Evolutionary conservation across 306 rosid genomes (phyloP), one percentile per base, ranked within the genome.

Genomic region (Cajanus cajan): DNA sequence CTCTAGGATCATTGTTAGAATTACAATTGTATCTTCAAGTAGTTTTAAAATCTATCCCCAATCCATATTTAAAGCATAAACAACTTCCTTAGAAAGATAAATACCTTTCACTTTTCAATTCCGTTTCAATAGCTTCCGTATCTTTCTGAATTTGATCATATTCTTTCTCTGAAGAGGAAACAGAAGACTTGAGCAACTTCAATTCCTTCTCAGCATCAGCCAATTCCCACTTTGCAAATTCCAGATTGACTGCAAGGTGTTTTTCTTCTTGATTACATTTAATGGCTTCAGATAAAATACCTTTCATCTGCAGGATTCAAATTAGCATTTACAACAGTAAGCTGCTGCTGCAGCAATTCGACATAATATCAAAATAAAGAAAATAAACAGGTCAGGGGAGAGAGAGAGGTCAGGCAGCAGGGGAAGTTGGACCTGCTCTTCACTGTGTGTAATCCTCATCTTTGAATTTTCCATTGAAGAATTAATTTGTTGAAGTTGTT

Each of bases 151-250:
- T 82, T 76, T 88, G 97, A 64, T 86, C 93, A 25, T 81, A 80
- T 71, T 91, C 99, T 87, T 93, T 95, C 84, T 93, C 98, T 43
- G 96, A 93, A 68, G 99, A 87, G 44, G 90, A 55, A 61, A 83
- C 65, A 52, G 87, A 83, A 70, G 89, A 85, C 84, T 90, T 93
- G 77, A 93, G 90, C 90, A 91, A 88, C 88, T 90, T 93, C 51
- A 87, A 81, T 85, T 93, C 98, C 90, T 91, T 95, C 84, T 95
- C 99, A 45, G 94, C 89, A 84, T 93, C 98, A 54, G 96, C 90
- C 81, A 91, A 78, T 79, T 95, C 98, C 98, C 90, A 87, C 83
- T 77, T 95, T 1, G 89, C 79, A 67, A 82, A 88, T 86, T 95
- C 99, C 45, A 92, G 85, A 62, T 83, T 76, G 50, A 86, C 68